These are phyloP conservation scores for Trichoderma asperellum DNA, from an alignment of 2,329 filamentous ascomycete genomes.

Conservation along the genomic window DNA sequence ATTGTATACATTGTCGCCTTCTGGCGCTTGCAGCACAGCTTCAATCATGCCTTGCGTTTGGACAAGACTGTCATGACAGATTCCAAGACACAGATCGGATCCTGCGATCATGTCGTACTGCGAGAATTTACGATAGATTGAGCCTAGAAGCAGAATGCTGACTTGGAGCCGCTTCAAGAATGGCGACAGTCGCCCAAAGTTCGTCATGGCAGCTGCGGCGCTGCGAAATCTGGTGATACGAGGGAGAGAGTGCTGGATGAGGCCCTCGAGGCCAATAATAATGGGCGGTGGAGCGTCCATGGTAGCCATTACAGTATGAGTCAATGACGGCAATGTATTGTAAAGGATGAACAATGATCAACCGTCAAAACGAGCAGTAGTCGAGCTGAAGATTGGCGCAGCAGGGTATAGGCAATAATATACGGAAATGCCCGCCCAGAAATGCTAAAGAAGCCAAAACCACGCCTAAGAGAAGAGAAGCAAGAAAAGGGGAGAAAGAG, in stretches of 20 bases:
- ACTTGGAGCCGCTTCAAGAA: constrained; percentile 22
- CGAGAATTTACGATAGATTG: neutral
- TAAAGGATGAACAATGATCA: neutral
- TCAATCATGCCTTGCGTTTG: constrained; percentile 26
- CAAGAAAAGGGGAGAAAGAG: neutral
- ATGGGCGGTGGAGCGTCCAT: constrained; percentile 13
- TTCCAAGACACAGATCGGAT: constrained; percentile 7
- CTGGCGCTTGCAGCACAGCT: constrained; percentile 7
- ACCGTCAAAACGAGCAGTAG: neutral
- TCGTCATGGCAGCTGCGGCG: constrained; percentile 2
- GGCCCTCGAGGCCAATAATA: constrained; percentile 19
- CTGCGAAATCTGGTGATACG: constrained; percentile 14
- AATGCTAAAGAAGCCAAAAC: neutral
- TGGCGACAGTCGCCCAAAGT: neutral
- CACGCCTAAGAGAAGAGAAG: no score
- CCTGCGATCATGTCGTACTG: constrained; percentile 12
- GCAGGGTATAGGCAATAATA: neutral
- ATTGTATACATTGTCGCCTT: constrained; percentile 9
- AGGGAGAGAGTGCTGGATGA: constrained; percentile 18
- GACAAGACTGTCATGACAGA: constrained; percentile 19
- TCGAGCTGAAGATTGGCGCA: neutral
- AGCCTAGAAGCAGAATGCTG: constrained; percentile 8
- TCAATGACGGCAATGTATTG: neutral
- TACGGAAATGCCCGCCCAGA: neutral
- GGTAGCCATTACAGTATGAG: neutral